phyloP scores from a whole-genome alignment of 768 basidiomycete species.

The Pisolithus microcarpus region DNA sequence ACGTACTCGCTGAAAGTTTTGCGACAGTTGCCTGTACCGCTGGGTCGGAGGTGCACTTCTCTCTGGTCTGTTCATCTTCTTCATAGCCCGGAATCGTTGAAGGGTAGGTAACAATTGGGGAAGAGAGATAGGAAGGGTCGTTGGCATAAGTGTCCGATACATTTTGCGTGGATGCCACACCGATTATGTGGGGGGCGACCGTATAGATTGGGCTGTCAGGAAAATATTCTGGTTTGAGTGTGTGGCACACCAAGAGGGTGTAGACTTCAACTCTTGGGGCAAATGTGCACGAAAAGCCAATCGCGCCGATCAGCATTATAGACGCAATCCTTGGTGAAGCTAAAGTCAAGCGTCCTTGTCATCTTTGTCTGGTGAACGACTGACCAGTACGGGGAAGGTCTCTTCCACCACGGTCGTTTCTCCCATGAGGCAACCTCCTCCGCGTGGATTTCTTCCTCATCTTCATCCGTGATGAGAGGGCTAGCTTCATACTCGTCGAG shows the following conservation, averaged over 20 bases:
- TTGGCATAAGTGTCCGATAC: background rate
- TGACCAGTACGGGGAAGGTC: slow-evolving; percentile 9
- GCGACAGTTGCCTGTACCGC: slow-evolving; percentile 68
- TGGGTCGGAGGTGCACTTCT: slow-evolving; percentile 58
- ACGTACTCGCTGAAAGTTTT: slow-evolving; percentile 53
- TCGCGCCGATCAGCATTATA: slow-evolving; percentile 45
- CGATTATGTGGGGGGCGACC: background rate
- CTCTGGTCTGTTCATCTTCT: slow-evolving; percentile 6
- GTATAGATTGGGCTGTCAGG: background rate
- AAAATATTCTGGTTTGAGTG: slow-evolving; percentile 52
- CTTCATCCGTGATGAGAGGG: background rate
- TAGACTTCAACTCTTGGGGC: slow-evolving; percentile 72
- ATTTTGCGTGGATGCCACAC: background rate
- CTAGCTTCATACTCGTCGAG: no score
- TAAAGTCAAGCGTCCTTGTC: slow-evolving; percentile 14
- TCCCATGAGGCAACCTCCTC: slow-evolving; percentile 21
- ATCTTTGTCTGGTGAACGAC: slow-evolving; percentile 2
- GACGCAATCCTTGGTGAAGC: slow-evolving; percentile 46
- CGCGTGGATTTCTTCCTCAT: slow-evolving; percentile 26
- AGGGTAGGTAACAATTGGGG: slow-evolving; percentile 2
- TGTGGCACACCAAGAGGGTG: slow-evolving; percentile 65
- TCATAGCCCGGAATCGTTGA: background rate
- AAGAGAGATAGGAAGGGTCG: background rate
- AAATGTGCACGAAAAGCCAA: slow-evolving; percentile 48
- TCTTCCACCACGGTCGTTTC: slow-evolving; percentile 63